A percentile compares a stretch with the other conserved stretches of the same genome.
Conservation (phyloP, 768 basidiomycete species). For the Gloeostereum incarnatum region DNA sequence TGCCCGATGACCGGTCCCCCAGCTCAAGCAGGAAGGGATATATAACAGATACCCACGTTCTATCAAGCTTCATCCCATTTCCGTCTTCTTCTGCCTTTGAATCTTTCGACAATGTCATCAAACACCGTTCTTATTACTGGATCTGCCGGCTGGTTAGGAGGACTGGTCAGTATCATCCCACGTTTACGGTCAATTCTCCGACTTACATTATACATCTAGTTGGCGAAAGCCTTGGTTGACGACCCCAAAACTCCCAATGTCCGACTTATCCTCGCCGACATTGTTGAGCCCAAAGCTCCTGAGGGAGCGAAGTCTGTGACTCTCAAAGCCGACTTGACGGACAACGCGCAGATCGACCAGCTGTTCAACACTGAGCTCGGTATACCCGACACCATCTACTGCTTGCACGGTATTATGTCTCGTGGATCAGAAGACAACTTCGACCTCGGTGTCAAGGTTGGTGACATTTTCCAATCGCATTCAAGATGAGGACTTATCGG, state of each 20-base stretch:
- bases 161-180: too few species aligned
- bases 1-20: too few species aligned
- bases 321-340: conserved; percentile 31
- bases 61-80: too few species aligned
- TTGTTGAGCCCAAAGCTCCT: conserved; percentile 28
- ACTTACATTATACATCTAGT: conserved; percentile 14
- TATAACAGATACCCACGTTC: too few species aligned
- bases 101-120: too few species aligned
- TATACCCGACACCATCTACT: conserved; percentile 34
- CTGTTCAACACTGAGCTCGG: conserved; percentile 30
- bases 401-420: conserved; percentile 54
- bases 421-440: conserved; percentile 53
- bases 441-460: conserved; percentile 40
- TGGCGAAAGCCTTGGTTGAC: conserved; percentile 21
- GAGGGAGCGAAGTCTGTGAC: conserved; percentile 17
- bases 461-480: neutral
- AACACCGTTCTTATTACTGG: too few species aligned
- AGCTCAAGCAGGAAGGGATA: too few species aligned
- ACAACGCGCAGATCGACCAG: conserved; percentile 20
- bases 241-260: conserved; percentile 25
- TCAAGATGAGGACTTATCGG: neutral
- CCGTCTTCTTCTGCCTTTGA: too few species aligned
- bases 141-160: too few species aligned
- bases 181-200: too few species aligned
- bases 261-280: conserved; percentile 42